phyloP scores from a whole-genome alignment of 345 rosid genomes.

The Lepidium didymum region DNA sequence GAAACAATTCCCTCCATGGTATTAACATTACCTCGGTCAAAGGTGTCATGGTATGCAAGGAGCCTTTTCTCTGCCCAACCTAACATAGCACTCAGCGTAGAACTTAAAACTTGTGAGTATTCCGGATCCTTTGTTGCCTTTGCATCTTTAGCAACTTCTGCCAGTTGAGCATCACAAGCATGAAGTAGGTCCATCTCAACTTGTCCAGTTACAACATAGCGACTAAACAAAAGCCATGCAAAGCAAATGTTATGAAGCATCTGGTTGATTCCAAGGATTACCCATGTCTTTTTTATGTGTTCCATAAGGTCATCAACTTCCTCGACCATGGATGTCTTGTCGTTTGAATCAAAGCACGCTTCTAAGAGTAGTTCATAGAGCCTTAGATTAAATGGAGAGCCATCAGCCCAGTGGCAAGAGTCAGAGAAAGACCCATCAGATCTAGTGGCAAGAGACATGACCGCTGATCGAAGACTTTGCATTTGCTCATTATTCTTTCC shows the following conservation, averaged over 20 bases:
- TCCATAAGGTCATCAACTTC: constrained; percentile 96
- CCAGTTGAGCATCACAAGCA: constrained; percentile 70
- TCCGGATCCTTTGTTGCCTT: constrained; percentile 83
- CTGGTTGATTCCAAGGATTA: constrained; percentile 78
- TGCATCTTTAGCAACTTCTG: constrained; percentile 91
- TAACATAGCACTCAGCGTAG: constrained; percentile 72
- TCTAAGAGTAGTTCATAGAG: constrained; percentile 83
- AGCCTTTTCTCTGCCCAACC: constrained; percentile 98
- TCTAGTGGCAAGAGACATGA: constrained; percentile 71
- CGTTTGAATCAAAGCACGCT: constrained; percentile 74
- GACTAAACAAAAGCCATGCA: constrained; percentile 87
- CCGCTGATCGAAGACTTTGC: constrained; percentile 90
- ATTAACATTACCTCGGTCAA: constrained; percentile 54
- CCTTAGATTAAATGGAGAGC: constrained; percentile 75
- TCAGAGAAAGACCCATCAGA: constrained; percentile 81
- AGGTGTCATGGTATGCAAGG: constrained; percentile 95
- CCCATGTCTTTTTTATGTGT: constrained; percentile 96
- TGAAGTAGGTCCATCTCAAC: constrained; percentile 70
- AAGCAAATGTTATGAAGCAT: constrained; percentile 81
- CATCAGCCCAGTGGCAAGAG: constrained; percentile 97
- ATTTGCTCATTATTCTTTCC: constrained; percentile 90
- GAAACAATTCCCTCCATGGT: constrained; percentile 86
- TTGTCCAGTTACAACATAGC: constrained; percentile 76
- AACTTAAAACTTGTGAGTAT: constrained; percentile 74
- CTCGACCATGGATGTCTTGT: constrained; percentile 63